Evolutionary conservation across 768 basidiomycete species (phyloP).

Genomic region (Leccinum uliginosum): DNA sequence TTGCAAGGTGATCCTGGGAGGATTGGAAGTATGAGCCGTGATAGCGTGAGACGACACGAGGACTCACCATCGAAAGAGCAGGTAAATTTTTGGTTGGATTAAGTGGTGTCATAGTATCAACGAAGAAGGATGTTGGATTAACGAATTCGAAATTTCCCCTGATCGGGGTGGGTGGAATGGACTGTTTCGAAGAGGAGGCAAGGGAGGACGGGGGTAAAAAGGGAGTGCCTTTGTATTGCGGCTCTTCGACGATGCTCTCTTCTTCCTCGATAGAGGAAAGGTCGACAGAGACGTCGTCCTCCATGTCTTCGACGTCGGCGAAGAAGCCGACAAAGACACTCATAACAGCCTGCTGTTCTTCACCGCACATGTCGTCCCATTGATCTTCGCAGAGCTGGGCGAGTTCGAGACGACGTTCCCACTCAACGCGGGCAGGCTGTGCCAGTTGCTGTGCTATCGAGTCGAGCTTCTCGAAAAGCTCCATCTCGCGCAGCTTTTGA

Average conservation of each 20-base stretch:
- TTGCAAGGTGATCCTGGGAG: conserved; percentile 27
- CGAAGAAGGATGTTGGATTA: conserved; percentile 26
- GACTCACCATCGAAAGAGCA: conserved; percentile 29
- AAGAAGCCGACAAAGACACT: conserved; percentile 29
- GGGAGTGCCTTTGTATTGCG: conserved; percentile 3
- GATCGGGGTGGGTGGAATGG: conserved; percentile 18
- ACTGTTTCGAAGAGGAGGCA: conserved; percentile 6
- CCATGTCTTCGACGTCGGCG: conserved; percentile 21
- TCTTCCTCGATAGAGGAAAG: conserved; percentile 19
- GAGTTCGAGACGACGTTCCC: conserved; percentile 31
- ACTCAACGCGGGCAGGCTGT: conserved; percentile 30
- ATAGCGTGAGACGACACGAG: background rate
- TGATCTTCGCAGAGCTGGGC: conserved; percentile 28
- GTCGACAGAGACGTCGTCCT: conserved; percentile 1
- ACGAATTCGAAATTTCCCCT: conserved; percentile 26
- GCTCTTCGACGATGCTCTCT: conserved; percentile 18
- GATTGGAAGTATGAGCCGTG: conserved; percentile 1
- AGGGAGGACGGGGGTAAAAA: background rate
- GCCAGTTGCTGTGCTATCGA: conserved; percentile 21
- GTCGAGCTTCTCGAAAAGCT: conserved; percentile 24
- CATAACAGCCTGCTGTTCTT: conserved; percentile 30
- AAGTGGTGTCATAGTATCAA: conserved; percentile 15
- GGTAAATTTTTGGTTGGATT: conserved; percentile 27
- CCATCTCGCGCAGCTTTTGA: conserved; percentile 27
- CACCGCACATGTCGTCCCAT: conserved; percentile 29